Evolutionary conservation across 116 monocot genomes (phyloP).

Genomic region (Dioscorea cayenensis): DNA sequence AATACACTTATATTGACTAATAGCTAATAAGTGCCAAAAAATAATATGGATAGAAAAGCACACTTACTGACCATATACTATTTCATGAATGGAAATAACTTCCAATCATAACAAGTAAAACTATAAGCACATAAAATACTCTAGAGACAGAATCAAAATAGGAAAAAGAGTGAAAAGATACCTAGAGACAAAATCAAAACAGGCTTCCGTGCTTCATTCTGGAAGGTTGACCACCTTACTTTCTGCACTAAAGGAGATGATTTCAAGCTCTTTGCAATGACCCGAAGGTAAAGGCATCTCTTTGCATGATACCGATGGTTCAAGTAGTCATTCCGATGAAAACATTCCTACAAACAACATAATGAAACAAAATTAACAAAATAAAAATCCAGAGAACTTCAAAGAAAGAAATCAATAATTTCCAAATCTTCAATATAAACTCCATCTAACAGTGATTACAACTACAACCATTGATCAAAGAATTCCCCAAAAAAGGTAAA

Average conservation of each 20-base stretch:
- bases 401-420: not conserved
- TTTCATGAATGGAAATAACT: too few relatives aligned
- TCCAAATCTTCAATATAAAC: not conserved
- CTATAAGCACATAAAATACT: not conserved
- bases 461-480: too few relatives aligned
- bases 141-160: not conserved
- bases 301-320: conserved; percentile 95
- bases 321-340: conserved; percentile 71
- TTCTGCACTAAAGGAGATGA: conserved; percentile 32
- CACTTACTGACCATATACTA: too few relatives aligned
- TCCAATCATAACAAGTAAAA: not conserved
- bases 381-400: not conserved
- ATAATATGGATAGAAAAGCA: too few relatives aligned
- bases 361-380: not conserved
- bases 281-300: conserved; percentile 70
- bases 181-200: conserved; percentile 74
- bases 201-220: conserved; percentile 86
- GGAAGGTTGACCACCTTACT: conserved; percentile 66
- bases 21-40: too few relatives aligned
- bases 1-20: too few relatives aligned
- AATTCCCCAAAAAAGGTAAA: not conserved
- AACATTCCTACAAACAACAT: conserved; percentile 29
- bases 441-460: too few relatives aligned
- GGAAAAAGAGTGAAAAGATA: conserved; percentile 9
- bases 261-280: conserved; percentile 55